These are phyloP conservation scores for Pythium sp. DNA, from an alignment of 352 stramenopile genomes.

Conservation along the genomic window DNA sequence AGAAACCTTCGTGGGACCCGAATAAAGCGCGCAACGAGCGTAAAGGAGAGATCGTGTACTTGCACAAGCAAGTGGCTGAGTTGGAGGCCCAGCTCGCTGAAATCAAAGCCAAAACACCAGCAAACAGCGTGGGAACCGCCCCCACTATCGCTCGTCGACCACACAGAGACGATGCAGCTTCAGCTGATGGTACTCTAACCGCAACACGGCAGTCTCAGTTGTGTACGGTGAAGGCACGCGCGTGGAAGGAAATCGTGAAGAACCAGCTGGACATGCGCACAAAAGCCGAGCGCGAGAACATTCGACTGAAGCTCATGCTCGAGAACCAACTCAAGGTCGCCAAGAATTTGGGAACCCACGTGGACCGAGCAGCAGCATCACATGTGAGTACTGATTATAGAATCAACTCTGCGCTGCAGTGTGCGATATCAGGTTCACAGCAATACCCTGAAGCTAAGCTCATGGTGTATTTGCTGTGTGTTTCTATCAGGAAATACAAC, in stretches of 20 bases:
- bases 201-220: not conserved
- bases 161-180: not conserved
- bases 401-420: not conserved
- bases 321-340: conserved; percentile 45
- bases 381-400: not conserved
- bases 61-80: conserved; percentile 29
- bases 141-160: not conserved
- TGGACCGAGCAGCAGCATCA: not conserved
- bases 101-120: not conserved
- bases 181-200: not conserved
- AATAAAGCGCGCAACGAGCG: conserved; percentile 27
- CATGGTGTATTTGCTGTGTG: not conserved
- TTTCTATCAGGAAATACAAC: not conserved
- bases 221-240: not conserved
- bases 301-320: conserved; percentile 44
- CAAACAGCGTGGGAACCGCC: not conserved
- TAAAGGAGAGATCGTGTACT: conserved; percentile 31
- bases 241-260: conserved; percentile 8
- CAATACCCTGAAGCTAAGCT: no score
- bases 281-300: conserved; percentile 41
- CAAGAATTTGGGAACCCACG: conserved; percentile 33
- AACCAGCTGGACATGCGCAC: conserved; percentile 4
- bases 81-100: conserved; percentile 27
- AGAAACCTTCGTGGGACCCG: conserved; percentile 2
- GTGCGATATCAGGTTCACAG: no score